These are phyloP conservation scores for Somion occarium DNA, from an alignment of 1,284 basidiomycete species.

Conservation along the genomic window DNA sequence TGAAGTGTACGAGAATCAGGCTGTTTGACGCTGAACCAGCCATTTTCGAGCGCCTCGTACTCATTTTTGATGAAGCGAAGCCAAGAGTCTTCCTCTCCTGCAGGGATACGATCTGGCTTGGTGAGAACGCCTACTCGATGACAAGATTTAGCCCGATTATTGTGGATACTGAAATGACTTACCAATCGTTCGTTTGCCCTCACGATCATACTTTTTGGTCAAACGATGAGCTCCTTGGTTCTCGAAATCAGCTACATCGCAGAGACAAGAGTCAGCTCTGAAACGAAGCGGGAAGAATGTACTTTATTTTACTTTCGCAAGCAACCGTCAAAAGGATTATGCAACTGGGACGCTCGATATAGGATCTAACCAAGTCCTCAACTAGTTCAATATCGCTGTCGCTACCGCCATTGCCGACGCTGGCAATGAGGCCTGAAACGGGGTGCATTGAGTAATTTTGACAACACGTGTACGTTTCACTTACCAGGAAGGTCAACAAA, in stretches of 20 bases:
- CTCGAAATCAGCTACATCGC: constrained; percentile 57
- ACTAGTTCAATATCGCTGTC: constrained; percentile 56
- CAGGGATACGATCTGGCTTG: constrained; percentile 66
- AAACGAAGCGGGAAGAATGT: constrained; percentile 1
- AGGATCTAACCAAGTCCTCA: constrained; percentile 48
- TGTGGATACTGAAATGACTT: constrained; percentile 15
- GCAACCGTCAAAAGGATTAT: constrained; percentile 66
- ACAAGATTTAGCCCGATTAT: neutral
- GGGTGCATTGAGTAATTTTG: neutral
- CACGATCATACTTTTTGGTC: constrained; percentile 49
- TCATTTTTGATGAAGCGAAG: constrained; percentile 54
- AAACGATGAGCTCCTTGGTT: constrained; percentile 64
- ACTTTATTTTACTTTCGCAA: constrained; percentile 54
- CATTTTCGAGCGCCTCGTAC: constrained; percentile 47
- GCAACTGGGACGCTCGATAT: constrained; percentile 58
- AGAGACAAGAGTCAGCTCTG: neutral
- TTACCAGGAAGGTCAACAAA: constrained; percentile 49
- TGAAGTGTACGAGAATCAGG: constrained; percentile 53
- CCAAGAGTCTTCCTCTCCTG: constrained; percentile 56
- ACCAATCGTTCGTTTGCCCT: constrained; percentile 67
- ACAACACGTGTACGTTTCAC: no score
- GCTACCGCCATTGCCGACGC: constrained; percentile 29
- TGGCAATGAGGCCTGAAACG: constrained; percentile 54
- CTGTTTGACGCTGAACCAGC: constrained; percentile 75
- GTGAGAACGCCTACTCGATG: constrained; percentile 61